Conservation (phyloP, 2,329 filamentous ascomycete genomes). For the Colletotrichum scovillei region DNA sequence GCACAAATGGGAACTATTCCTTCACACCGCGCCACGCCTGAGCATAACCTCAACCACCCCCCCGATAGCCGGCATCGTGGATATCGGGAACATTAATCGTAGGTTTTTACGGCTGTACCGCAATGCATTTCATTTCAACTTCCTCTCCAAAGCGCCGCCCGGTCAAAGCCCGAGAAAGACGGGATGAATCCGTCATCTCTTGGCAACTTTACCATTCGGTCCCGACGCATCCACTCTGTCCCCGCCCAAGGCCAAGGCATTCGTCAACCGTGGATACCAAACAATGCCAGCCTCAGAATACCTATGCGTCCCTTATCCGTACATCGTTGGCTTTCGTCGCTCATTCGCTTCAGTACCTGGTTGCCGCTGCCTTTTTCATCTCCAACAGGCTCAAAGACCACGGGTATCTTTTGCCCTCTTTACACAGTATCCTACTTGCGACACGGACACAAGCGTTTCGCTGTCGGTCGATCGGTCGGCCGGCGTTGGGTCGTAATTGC, state of each 20-base stretch:
- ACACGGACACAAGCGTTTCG: not conserved
- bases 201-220: slow-evolving; percentile 27
- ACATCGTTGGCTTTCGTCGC: not conserved
- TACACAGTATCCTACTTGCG: not conserved
- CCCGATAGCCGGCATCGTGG: not conserved
- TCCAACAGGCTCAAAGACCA: not conserved
- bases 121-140: slow-evolving; percentile 18
- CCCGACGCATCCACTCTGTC: slow-evolving; percentile 30
- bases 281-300: not conserved
- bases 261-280: not conserved
- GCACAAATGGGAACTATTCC: not conserved
- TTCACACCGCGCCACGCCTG: not conserved
- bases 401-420: not conserved
- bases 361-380: not conserved
- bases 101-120: slow-evolving; percentile 1
- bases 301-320: not conserved
- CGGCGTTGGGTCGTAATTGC: slow-evolving; percentile 1
- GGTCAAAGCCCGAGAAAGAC: slow-evolving; percentile 28
- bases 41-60: no score
- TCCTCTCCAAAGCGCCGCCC: slow-evolving; percentile 23
- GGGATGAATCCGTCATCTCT: slow-evolving; percentile 32
- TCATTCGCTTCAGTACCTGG: not conserved
- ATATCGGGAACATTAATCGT: not conserved
- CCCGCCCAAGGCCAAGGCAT: not conserved
- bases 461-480: not conserved